Evolutionary conservation across 2,329 filamentous ascomycete species (phyloP).

Genomic region (Colletotrichum sp.): DNA sequence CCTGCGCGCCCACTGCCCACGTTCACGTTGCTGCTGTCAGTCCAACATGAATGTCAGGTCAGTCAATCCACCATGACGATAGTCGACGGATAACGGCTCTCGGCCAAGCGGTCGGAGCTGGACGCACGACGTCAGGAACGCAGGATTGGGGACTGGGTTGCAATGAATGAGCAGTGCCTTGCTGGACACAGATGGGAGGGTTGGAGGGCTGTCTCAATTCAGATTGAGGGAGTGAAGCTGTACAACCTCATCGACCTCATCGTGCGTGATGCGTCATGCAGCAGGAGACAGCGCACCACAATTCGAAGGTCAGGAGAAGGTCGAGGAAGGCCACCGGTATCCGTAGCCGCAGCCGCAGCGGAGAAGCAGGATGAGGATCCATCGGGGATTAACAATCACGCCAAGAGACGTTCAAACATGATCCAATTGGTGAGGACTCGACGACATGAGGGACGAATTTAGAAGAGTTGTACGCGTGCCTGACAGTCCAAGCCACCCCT

Average conservation of each 20-base stretch:
- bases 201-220: neutral
- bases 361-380: neutral
- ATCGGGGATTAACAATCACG: neutral
- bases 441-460: neutral
- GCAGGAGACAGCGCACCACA: neutral
- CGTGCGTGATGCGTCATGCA: conserved; percentile 16
- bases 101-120: conserved; percentile 7
- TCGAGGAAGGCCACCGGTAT: neutral
- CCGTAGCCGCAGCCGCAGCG: neutral
- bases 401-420: neutral
- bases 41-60: neutral
- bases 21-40: neutral
- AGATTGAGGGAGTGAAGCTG: conserved; percentile 5
- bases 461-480: neutral
- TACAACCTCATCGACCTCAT: conserved; percentile 22
- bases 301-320: neutral
- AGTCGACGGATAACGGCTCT: neutral
- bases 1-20: neutral
- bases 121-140: conserved; percentile 14
- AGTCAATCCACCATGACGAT: conserved; percentile 1
- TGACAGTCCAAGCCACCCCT: neutral
- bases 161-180: neutral
- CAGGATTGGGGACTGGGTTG: neutral
- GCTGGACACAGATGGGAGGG: neutral
- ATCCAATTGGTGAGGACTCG: neutral